Percentiles rank a stretch among this genome's conserved stretches.
Conservation (phyloP, 1,139 yeast species). For the Hyphopichia pseudoburtonii region DNA sequence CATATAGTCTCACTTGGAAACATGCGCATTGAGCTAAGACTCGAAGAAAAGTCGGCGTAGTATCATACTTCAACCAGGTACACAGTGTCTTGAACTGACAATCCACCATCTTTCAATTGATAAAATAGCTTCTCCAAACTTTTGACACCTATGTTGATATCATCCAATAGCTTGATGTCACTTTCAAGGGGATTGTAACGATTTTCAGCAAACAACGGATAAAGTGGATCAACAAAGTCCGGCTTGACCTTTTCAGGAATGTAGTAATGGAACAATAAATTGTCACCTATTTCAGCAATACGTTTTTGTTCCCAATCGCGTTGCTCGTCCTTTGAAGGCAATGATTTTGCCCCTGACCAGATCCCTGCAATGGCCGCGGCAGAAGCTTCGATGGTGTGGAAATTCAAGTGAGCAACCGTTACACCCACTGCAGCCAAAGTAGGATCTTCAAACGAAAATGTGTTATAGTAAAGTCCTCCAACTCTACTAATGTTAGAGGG, state of each 20-base stretch:
- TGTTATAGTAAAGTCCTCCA: slow-evolving; percentile 38
- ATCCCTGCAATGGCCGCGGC: slow-evolving; percentile 50
- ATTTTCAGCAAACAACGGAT: slow-evolving; percentile 19
- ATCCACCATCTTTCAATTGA: slow-evolving; percentile 16
- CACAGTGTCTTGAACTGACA: slow-evolving; percentile 7
- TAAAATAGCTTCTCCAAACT: slow-evolving; percentile 26
- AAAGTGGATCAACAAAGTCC: slow-evolving; percentile 22
- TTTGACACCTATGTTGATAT: slow-evolving; percentile 23
- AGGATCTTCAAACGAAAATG: slow-evolving; percentile 42
- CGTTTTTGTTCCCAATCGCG: slow-evolving; percentile 27
- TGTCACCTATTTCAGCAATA: slow-evolving; percentile 20
- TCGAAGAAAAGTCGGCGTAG: too few species aligned
- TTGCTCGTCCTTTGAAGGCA: slow-evolving; percentile 32
- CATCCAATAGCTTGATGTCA: slow-evolving; percentile 23
- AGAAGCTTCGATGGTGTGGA: slow-evolving; percentile 42
- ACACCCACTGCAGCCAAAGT: slow-evolving; percentile 43
- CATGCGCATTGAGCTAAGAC: too few species aligned
- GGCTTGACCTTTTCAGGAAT: slow-evolving; percentile 18
- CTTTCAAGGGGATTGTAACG: slow-evolving; percentile 25
- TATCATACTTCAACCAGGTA: too few species aligned
- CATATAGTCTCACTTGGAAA: too few species aligned
- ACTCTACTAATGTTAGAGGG: slow-evolving; percentile 30
- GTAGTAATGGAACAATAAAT: slow-evolving; percentile 26
- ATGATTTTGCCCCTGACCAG: slow-evolving; percentile 32
- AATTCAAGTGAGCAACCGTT: slow-evolving; percentile 37